Conservation (phyloP, 805 yeast genomes). For the Debaryomyces tyrocola region DNA sequence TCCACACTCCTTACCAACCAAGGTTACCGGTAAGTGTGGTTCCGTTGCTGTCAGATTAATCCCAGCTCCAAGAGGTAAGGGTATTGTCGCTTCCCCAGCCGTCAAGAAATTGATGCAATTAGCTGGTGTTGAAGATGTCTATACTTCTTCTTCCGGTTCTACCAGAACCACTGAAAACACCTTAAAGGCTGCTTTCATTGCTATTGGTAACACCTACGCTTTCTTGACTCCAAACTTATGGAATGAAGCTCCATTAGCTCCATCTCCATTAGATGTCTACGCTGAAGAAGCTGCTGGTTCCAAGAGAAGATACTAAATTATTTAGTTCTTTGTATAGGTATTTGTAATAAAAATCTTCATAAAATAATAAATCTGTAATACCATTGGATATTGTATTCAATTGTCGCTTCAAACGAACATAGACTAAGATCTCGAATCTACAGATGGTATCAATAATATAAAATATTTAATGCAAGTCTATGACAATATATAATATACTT, state of each 20-base stretch:
- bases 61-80: conserved; percentile 99
- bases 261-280: conserved; percentile 94
- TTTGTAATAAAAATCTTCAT: not conserved
- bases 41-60: conserved; percentile 97
- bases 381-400: too few relatives aligned
- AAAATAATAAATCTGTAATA: not conserved
- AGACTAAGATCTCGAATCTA: too few relatives aligned
- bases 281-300: conserved; percentile 76
- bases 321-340: conserved; percentile 1
- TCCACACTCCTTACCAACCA: conserved; percentile 97
- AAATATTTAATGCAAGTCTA: conserved; percentile 1
- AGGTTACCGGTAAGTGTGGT: conserved; percentile 99
- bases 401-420: too few relatives aligned
- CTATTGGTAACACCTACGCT: conserved; percentile 99
- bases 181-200: conserved; percentile 98
- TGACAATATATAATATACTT: not conserved
- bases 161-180: conserved; percentile 99
- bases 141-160: conserved; percentile 97
- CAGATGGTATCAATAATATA: not conserved
- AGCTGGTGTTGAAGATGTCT: conserved; percentile 99
- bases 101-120: conserved; percentile 98
- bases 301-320: conserved; percentile 72
- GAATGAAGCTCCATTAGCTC: conserved; percentile 78
- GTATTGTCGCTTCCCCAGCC: conserved; percentile 99
- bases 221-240: conserved; percentile 99